A percentile compares a stretch with the other conserved stretches of the same genome.
Evolutionary conservation across 2,329 filamentous ascomycete species (phyloP).

Genomic region (Pseudogymnoascus sp.): DNA sequence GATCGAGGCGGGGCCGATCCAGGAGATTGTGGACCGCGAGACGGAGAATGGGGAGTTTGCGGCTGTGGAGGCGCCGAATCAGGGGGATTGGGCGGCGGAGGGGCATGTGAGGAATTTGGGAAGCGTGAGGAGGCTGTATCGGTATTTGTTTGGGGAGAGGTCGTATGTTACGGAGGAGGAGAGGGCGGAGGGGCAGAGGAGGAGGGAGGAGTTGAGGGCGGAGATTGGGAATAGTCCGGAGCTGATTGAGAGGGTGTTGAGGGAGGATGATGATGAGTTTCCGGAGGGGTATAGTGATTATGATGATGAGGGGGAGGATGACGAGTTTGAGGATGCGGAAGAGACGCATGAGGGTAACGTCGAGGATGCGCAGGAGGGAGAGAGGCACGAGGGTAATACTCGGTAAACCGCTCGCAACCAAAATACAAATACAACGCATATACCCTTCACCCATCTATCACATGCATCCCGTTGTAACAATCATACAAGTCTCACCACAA

Average conservation of each 20-base stretch:
- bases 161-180: not conserved
- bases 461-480: not conserved
- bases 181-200: not conserved
- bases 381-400: not conserved
- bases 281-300: not conserved
- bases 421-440: not conserved
- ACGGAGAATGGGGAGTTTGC: conserved; percentile 1
- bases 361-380: not conserved
- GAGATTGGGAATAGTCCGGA: not conserved
- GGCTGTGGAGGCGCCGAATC: not conserved
- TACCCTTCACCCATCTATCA: not conserved
- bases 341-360: not conserved
- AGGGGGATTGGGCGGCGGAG: conserved; percentile 16
- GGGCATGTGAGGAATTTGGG: conserved; percentile 12
- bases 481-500: not conserved
- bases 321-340: not conserved
- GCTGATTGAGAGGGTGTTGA: not conserved
- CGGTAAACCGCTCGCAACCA: not conserved
- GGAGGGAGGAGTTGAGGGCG: not conserved
- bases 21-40: not conserved
- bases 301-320: not conserved
- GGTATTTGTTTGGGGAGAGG: conserved; percentile 5
- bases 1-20: not conserved
- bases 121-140: not conserved
- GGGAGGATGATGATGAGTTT: not conserved